Conservation (phyloP, 2,329 filamentous ascomycete genomes). For the Penicillium psychrosexuale region DNA sequence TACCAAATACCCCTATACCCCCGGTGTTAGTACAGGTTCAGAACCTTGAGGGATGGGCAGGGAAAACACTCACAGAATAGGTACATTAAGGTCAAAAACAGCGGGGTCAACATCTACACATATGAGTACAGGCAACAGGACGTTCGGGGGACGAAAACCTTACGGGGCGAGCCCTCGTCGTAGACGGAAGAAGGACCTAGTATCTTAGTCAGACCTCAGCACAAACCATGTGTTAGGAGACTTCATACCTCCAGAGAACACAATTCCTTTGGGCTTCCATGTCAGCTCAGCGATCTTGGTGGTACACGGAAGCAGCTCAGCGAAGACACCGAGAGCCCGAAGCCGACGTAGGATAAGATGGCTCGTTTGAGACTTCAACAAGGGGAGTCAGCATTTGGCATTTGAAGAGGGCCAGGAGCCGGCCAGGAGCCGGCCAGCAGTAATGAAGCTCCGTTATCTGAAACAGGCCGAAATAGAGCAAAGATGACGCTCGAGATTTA, state of each 20-base stretch:
- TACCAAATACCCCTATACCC: slow-evolving; percentile 18
- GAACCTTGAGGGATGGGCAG: slow-evolving; percentile 59
- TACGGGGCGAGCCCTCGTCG: slow-evolving; percentile 65
- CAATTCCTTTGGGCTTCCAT: slow-evolving; percentile 80
- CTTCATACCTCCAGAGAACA: slow-evolving; percentile 58
- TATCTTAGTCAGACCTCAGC: slow-evolving; percentile 5
- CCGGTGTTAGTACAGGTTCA: slow-evolving; percentile 45
- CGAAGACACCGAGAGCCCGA: slow-evolving; percentile 75
- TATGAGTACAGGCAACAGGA: background rate
- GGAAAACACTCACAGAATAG: slow-evolving; percentile 54
- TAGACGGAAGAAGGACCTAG: slow-evolving; percentile 73
- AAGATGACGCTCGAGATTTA: background rate
- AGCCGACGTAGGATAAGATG: slow-evolving; percentile 48
- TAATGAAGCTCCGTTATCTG: slow-evolving; percentile 1
- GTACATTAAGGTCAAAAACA: slow-evolving; percentile 60
- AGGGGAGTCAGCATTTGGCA: slow-evolving; percentile 4
- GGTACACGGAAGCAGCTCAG: slow-evolving; percentile 84
- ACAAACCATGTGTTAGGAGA: background rate
- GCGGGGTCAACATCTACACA: slow-evolving; percentile 67
- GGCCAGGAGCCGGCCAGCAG: background rate
- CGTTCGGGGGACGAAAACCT: background rate
- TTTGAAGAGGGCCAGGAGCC: background rate
- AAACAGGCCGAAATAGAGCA: background rate
- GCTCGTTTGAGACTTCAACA: slow-evolving; percentile 13
- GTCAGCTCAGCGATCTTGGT: slow-evolving; percentile 72